Evolutionary conservation across 306 rosid genomes (phyloP).

Genomic region (Begonia loranthoides): DNA sequence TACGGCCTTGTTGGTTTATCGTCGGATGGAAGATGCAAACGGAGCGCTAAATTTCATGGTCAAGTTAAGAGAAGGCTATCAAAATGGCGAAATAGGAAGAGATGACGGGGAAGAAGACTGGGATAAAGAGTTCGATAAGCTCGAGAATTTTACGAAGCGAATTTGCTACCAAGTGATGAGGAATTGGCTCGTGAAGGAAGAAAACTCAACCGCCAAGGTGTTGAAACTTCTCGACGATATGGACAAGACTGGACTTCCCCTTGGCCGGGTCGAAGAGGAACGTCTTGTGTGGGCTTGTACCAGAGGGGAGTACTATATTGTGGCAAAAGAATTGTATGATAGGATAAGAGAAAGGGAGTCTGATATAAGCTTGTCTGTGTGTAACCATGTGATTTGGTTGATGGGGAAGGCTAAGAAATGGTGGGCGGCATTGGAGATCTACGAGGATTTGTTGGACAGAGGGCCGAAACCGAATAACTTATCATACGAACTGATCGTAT

Average conservation of each 20-base stretch:
- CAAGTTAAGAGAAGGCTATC: slow-evolving; percentile 51
- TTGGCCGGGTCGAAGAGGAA: slow-evolving; percentile 44
- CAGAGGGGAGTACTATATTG: slow-evolving; percentile 58
- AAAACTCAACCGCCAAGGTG: slow-evolving; percentile 40
- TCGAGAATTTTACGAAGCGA: slow-evolving; percentile 56
- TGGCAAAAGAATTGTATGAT: slow-evolving; percentile 61
- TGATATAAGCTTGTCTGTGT: slow-evolving; percentile 64
- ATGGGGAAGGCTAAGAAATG: slow-evolving; percentile 92
- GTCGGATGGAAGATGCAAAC: slow-evolving; percentile 64
- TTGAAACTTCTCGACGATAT: slow-evolving; percentile 42
- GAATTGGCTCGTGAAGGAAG: slow-evolving; percentile 54
- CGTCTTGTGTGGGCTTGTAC: slow-evolving; percentile 91
- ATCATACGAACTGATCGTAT: slow-evolving; percentile 64
- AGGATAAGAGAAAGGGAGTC: slow-evolving; percentile 49
- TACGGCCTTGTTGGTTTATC: slow-evolving; percentile 58
- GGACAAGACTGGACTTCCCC: slow-evolving; percentile 62
- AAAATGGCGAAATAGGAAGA: slow-evolving; percentile 41
- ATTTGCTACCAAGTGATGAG: slow-evolving; percentile 94
- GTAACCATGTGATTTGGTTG: slow-evolving; percentile 91
- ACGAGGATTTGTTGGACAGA: slow-evolving; percentile 81
- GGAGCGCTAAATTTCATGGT: slow-evolving; percentile 66
- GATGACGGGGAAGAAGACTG: slow-evolving; percentile 50
- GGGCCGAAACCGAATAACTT: slow-evolving; percentile 85
- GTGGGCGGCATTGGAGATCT: slow-evolving; percentile 95
- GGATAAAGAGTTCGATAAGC: slow-evolving; percentile 48